A percentile compares a stretch with the other conserved stretches of the same genome.
These are phyloP conservation scores for Penstemon davidsonii DNA, from an alignment of 257 asterid genomes.

Conservation along the genomic window DNA sequence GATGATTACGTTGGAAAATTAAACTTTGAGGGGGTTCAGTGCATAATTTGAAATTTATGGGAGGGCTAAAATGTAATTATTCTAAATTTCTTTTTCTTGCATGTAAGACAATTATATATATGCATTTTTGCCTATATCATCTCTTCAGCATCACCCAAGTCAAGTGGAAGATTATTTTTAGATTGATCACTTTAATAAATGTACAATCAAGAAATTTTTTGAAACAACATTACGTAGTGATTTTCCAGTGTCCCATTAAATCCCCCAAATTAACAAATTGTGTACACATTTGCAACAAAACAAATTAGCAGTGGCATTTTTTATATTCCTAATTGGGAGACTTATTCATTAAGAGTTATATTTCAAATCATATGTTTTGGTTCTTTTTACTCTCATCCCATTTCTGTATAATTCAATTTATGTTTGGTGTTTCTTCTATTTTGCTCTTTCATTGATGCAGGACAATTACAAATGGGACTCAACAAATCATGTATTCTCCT, in stretches of 20 bases:
- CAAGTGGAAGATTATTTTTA: neutral
- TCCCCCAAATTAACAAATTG: constrained; percentile 22
- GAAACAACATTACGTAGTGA: constrained; percentile 29
- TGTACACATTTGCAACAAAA: too few species aligned
- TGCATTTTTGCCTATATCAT: too few species aligned
- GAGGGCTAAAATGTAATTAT: too few species aligned
- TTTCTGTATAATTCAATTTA: neutral
- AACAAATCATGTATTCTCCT: constrained; percentile 78
- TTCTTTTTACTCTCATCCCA: too few species aligned
- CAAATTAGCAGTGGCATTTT: too few species aligned
- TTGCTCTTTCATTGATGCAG: constrained; percentile 37
- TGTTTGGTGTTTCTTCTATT: neutral
- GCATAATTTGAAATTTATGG: too few species aligned
- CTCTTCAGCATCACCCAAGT: too few species aligned
- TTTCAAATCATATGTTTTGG: neutral
- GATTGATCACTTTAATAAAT: neutral
- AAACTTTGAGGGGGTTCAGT: too few species aligned
- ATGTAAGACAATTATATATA: too few species aligned
- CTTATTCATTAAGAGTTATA: constrained; percentile 22
- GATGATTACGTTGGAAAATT: too few species aligned
- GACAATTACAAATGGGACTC: constrained; percentile 40
- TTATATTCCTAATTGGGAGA: constrained; percentile 15
- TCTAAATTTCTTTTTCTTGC: too few species aligned
- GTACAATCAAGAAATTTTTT: neutral
- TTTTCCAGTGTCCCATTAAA: constrained; percentile 47